Evolutionary conservation across 805 yeast genomes (phyloP).

Genomic region (Monosporozyma yasuniensis): DNA sequence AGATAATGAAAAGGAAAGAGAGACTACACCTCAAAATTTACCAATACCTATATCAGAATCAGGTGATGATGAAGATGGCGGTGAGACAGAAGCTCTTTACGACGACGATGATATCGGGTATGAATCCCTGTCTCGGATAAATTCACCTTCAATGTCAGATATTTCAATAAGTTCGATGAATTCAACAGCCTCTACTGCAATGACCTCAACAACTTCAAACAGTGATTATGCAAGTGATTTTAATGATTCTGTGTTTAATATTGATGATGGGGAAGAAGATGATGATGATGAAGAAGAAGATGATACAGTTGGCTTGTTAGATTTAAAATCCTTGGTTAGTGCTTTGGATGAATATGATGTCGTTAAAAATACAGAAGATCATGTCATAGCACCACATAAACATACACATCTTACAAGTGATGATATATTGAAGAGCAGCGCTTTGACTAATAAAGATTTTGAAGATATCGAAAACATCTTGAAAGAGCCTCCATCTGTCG

Average conservation of each 20-base stretch:
- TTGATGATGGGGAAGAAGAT: neutral
- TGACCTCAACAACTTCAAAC: neutral
- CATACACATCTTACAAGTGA: neutral
- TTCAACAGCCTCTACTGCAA: neutral
- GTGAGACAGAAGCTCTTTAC: neutral
- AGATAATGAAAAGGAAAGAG: neutral
- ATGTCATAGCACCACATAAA: neutral
- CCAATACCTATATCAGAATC: neutral
- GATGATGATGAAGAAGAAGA: conserved; percentile 10
- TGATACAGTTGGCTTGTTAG: conserved; percentile 5
- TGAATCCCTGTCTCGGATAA: neutral
- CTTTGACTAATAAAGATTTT: conserved; percentile 4
- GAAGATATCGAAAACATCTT: conserved; percentile 8
- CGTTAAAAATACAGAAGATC: conserved; percentile 4
- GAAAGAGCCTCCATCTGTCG: neutral
- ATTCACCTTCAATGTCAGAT: neutral
- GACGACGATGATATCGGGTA: conserved; percentile 2
- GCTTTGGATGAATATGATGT: conserved; percentile 28
- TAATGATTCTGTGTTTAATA: neutral
- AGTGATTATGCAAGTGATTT: neutral
- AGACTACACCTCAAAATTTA: neutral
- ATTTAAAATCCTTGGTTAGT: conserved; percentile 17
- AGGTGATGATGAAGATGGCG: neutral
- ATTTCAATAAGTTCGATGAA: neutral
- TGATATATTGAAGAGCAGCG: neutral